Base-by-base conservation (phyloP, 208 protist genomes). In the Crithidia sp. region DNA sequence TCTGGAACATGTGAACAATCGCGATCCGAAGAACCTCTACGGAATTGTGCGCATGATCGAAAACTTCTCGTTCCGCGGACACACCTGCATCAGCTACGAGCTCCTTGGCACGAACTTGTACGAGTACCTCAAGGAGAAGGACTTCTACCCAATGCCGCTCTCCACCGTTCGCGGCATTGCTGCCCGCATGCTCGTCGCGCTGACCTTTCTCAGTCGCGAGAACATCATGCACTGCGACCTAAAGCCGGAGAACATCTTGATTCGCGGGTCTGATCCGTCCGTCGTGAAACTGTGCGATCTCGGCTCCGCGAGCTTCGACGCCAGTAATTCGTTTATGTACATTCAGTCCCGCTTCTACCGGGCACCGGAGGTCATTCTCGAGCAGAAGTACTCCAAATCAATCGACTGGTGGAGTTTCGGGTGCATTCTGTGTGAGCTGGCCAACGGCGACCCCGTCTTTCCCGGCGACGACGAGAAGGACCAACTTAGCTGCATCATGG, bases 241-340 rank as follows among this genome's bases (percentile, higher is more conserved):
- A 53, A 99, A 99, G 81, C 98, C 97, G 6, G 98, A 99, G 82
- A 99, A 99, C 78, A 91, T 99, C 52, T 80, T 99, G 7, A 75
- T 98, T 17, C 81, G 83, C 65, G 68, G 83, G 16, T 63, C 85
- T 14, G 88, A 88, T 57, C 89, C 87, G 37, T 82, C 84, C 19
- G 84, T 77, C 17, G 97, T 99, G 77, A 99, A 99, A 74, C 86
- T 99, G 16, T 98, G 98, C 66, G 98, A 99, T 83, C 95, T 99
- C 63, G 98, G 98, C 19, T 98, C 95, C n/a, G 92, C 92, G 9
- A 99, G 98, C 88, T 98, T 96, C 81, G 95, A 98, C 52, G 77
- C 95, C 49, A 77, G 96, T 58, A 84, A 84, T 40, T 63, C 86
- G 19, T 98, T 93, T 72, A 96, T 96, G 43, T 99, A 99, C 73